A percentile compares a stretch with the other conserved stretches of the same genome.
phyloP scores from a whole-genome alignment of 2,329 filamentous ascomycete species.

The Botrytis tulipae region DNA sequence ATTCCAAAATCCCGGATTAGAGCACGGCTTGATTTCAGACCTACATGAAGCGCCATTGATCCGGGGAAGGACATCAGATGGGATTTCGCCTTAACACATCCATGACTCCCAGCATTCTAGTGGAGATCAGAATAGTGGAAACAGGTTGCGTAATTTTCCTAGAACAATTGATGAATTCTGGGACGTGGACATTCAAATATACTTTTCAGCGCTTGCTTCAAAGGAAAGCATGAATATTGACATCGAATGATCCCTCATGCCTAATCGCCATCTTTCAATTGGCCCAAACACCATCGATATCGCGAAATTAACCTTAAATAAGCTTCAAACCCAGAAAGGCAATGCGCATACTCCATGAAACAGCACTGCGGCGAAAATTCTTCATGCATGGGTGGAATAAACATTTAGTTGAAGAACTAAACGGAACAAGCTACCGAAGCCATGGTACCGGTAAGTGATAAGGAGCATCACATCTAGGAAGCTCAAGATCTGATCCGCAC shows the following conservation, averaged over 20 bases:
- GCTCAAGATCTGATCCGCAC: neutral
- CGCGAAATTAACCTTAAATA: neutral
- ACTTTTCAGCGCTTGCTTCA: neutral
- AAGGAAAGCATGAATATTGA: too few species aligned
- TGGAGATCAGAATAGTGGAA: neutral
- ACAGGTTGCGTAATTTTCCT: neutral
- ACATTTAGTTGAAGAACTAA: neutral
- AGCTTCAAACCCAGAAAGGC: neutral
- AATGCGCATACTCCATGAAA: neutral
- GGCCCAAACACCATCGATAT: neutral
- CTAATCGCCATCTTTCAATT: neutral
- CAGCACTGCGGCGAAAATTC: neutral
- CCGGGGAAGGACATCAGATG: neutral
- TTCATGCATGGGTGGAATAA: neutral
- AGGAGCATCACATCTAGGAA: neutral
- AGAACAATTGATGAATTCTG: too few species aligned
- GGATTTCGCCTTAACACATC: neutral
- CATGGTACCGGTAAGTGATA: neutral
- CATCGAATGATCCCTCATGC: neutral
- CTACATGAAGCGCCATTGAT: conserved; percentile 7
- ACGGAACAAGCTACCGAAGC: neutral
- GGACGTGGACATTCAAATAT: neutral
- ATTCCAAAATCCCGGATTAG: neutral
- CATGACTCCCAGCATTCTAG: neutral
- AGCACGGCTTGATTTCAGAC: neutral